Base-by-base conservation (phyloP, 2,329 filamentous ascomycete species). In the Tolypocladium paradoxum region DNA sequence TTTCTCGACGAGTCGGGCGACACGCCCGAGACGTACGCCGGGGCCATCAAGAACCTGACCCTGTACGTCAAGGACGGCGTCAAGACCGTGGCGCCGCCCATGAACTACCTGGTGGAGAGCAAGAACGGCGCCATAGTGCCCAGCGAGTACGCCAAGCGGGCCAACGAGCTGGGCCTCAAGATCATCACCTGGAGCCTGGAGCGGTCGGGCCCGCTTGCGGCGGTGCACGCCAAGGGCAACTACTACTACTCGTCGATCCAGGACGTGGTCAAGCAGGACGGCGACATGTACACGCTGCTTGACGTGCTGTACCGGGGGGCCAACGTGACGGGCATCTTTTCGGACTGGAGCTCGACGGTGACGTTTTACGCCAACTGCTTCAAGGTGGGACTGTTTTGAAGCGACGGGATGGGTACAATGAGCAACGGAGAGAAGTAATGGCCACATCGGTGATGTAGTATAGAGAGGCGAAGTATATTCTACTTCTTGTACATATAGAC, bases 281-380 rank as follows among this genome's bases (percentile, higher is more conserved):
- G 85, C 2, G 83, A 88, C 56, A 76, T 84, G 61, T 87, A 79
- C 62, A 78, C 74, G 29, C 72, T 87, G n/a, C 64, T 88, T 37
- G 78, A 88, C 59, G 82, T 85, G 1, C 68, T 89, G 55, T 78
- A 73, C 2, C 72, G 76, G 57, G 69, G 87, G 60, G 78, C 88
- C 11, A 77, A 78, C 1, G 78, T 85, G 16, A 66, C 70, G 33
- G 82, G 75, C 5, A 75, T 88, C 56, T 88, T 88, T 60, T 77
- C 78, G 4, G 85, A 88, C 64, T 88, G 85, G 85, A 78, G 79
- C 18, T 79, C 81, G 12, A 85, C 84, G 0, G 77, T 81, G 8
- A 85, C 83, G 0, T 88, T 84, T 58, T 88, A 86, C 66, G 85
- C 84, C 57, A 88, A 86, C 61, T 88, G 85, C 68, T 82, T 87